Evolutionary conservation across 2,329 filamentous ascomycete species (phyloP).

Genomic region (Monilinia fructicola): DNA sequence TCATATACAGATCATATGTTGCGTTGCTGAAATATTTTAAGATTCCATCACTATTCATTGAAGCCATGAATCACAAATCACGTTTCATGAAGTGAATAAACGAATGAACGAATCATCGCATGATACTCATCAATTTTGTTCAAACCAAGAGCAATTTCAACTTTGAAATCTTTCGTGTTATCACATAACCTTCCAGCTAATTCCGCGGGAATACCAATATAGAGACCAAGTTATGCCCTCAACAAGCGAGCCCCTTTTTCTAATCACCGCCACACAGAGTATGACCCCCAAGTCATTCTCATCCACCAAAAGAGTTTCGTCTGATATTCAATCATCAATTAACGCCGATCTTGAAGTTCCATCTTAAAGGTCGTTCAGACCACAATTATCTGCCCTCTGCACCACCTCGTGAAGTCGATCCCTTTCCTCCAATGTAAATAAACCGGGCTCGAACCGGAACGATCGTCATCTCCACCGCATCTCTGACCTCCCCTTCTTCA

Average conservation of each 20-base stretch:
- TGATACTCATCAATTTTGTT: too few relatives aligned
- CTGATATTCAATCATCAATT: background rate
- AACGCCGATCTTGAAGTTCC: background rate
- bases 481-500: background rate
- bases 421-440: background rate
- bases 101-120: too few relatives aligned
- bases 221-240: too few relatives aligned
- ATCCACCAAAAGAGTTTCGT: background rate
- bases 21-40: too few relatives aligned
- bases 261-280: background rate
- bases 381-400: too few relatives aligned
- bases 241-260: slow-evolving; percentile 7
- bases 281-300: too few relatives aligned
- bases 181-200: background rate
- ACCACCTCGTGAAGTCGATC: background rate
- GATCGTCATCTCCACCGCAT: background rate
- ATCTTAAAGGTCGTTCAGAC: background rate
- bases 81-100: too few relatives aligned
- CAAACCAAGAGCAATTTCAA: background rate
- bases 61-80: too few relatives aligned
- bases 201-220: background rate
- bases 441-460: background rate
- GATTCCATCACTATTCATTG: too few relatives aligned
- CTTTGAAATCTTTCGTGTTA: too few relatives aligned
- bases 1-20: too few relatives aligned